Conservation (phyloP, 345 rosid genomes). For the rapeseed (Brassica napus) region DNA sequence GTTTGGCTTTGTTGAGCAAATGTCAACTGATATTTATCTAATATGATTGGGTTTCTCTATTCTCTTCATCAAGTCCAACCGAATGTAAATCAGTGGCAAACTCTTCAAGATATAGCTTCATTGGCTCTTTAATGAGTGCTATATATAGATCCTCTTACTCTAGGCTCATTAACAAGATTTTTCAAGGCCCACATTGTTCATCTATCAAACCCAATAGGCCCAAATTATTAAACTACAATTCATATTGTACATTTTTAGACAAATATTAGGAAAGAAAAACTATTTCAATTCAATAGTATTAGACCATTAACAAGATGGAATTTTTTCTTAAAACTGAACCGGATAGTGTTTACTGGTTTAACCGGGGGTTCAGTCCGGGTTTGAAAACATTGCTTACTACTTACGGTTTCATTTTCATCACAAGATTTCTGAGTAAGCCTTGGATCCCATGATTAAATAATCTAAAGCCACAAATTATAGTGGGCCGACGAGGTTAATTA, state of each 20-base stretch:
- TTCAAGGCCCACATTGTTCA: background rate
- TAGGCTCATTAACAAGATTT: background rate
- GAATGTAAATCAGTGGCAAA: background rate
- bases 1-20: constrained; percentile 19
- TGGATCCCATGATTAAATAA: background rate
- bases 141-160: background rate
- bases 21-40: background rate
- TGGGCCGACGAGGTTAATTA: background rate
- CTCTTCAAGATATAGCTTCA: background rate
- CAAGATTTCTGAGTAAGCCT: background rate
- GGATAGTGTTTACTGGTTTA: background rate
- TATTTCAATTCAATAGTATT: background rate
- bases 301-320: background rate
- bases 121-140: background rate
- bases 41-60: constrained; percentile 14
- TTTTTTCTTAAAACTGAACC: background rate
- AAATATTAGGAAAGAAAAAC: background rate
- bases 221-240: background rate
- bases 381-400: background rate
- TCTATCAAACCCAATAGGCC: background rate
- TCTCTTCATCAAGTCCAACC: background rate
- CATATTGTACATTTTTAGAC: background rate
- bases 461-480: background rate
- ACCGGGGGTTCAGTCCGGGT: background rate
- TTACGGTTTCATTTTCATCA: background rate